phyloP scores from a whole-genome alignment of 768 basidiomycete genomes.

The Xerocomus brunneocitrinus region DNA sequence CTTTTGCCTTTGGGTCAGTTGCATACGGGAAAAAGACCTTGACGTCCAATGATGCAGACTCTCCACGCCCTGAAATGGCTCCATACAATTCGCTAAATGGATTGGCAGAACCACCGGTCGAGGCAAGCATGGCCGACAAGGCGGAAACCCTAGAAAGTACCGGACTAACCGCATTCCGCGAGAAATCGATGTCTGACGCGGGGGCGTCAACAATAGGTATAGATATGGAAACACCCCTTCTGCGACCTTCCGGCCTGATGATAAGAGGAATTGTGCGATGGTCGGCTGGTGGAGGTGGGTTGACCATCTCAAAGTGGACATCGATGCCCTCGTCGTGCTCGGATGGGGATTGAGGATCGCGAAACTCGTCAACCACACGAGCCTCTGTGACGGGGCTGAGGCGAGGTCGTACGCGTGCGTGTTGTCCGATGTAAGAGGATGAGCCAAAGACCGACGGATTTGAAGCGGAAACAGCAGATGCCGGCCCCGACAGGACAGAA shows the following conservation, averaged over 20 bases:
- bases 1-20: conserved; percentile 49
- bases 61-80: conserved; percentile 74
- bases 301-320: conserved; percentile 53
- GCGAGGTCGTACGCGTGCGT: conserved; percentile 39
- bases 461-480: conserved; percentile 47
- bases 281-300: conserved; percentile 33
- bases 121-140: conserved; percentile 70
- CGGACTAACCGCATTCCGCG: conserved; percentile 46
- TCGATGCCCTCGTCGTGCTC: conserved; percentile 32
- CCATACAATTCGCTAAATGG: conserved; percentile 88
- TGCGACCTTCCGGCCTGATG: conserved; percentile 26
- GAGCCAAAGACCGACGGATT: conserved; percentile 52
- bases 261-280: conserved; percentile 15
- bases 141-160: conserved; percentile 50
- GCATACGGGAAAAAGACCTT: conserved; percentile 86
- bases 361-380: conserved; percentile 29
- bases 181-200: conserved; percentile 39
- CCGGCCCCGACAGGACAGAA: conserved; percentile 53
- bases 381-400: conserved; percentile 65
- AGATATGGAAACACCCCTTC: conserved; percentile 27
- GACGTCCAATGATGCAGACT: conserved; percentile 58
- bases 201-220: conserved; percentile 16
- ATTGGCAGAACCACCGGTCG: conserved; percentile 59
- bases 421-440: conserved; percentile 38
- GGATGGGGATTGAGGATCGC: conserved; percentile 19